Evolutionary conservation across 1,139 yeast genomes (phyloP).

Genomic region (Suhomyces choctaworum): DNA sequence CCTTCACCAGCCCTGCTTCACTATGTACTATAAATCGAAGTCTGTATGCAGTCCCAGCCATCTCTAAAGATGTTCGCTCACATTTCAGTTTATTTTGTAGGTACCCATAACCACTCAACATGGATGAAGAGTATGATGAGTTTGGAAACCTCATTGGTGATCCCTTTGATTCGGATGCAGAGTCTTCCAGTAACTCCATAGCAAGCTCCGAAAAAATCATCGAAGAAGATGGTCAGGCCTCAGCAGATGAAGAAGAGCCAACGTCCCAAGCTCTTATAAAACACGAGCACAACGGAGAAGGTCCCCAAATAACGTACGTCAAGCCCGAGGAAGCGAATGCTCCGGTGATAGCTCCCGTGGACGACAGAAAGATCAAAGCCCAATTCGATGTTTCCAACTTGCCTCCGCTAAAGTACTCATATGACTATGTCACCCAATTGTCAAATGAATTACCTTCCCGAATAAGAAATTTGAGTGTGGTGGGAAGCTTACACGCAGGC

Average conservation of each 20-base stretch:
- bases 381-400: conserved; percentile 36
- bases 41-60: conserved; percentile 7
- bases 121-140: conserved; percentile 71
- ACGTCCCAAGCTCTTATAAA: conserved; percentile 7
- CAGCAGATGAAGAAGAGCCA: neutral
- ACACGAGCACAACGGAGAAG: neutral
- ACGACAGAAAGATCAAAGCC: conserved; percentile 44
- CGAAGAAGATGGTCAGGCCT: neutral
- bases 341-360: conserved; percentile 66
- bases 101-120: conserved; percentile 7
- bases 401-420: conserved; percentile 63
- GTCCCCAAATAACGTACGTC: conserved; percentile 8
- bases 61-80: conserved; percentile 3
- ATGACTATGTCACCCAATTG: conserved; percentile 58
- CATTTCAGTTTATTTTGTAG: no score
- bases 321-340: conserved; percentile 29
- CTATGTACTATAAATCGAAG: conserved; percentile 8
- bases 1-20: no score
- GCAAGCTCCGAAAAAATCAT: neutral
- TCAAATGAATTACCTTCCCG: conserved; percentile 57
- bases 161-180: conserved; percentile 47
- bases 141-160: conserved; percentile 75
- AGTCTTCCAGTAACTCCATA: conserved; percentile 14
- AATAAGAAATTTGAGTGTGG: conserved; percentile 73
- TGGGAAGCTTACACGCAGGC: conserved; percentile 87